phyloP scores from a whole-genome alignment of 1,284 basidiomycete species.

The Apiotrichum porosum region DNA sequence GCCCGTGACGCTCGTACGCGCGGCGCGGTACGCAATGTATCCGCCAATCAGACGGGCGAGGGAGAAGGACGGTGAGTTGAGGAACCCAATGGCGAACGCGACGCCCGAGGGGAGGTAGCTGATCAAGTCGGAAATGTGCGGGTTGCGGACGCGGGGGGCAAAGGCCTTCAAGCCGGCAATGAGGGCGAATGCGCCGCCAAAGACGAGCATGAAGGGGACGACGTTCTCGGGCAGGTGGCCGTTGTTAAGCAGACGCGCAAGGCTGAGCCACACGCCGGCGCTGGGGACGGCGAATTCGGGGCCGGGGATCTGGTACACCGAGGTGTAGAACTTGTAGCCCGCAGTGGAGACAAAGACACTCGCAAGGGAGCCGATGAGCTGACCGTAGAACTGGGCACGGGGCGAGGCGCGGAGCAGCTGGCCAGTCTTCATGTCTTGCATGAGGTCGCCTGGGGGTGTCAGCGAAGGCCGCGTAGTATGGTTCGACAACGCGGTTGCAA shows the following conservation, averaged over 20 bases:
- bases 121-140: slow-evolving; percentile 48
- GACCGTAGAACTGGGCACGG: slow-evolving; percentile 79
- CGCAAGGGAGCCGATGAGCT: slow-evolving; percentile 78
- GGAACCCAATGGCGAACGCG: slow-evolving; percentile 72
- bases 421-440: slow-evolving; percentile 98
- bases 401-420: slow-evolving; percentile 81
- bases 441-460: slow-evolving; percentile 96
- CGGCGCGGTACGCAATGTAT: slow-evolving; percentile 66
- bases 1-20: slow-evolving; percentile 44
- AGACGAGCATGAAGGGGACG: slow-evolving; percentile 72
- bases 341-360: slow-evolving; percentile 84
- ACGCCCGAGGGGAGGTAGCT: slow-evolving; percentile 84
- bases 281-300: slow-evolving; percentile 91
- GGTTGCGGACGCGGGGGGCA: background rate
- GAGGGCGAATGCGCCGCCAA: slow-evolving; percentile 64
- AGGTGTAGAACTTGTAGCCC: slow-evolving; percentile 81
- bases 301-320: slow-evolving; percentile 69
- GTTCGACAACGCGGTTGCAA: too few species aligned
- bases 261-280: slow-evolving; percentile 72
- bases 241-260: slow-evolving; percentile 77
- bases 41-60: slow-evolving; percentile 87
- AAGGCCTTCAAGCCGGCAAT: slow-evolving; percentile 50
- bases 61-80: slow-evolving; percentile 93
- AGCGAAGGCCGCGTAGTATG: too few species aligned
- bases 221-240: slow-evolving; percentile 75